Evolutionary conservation across 1,284 basidiomycete species (phyloP).

Genomic region (Apiotrichum brassicae): DNA sequence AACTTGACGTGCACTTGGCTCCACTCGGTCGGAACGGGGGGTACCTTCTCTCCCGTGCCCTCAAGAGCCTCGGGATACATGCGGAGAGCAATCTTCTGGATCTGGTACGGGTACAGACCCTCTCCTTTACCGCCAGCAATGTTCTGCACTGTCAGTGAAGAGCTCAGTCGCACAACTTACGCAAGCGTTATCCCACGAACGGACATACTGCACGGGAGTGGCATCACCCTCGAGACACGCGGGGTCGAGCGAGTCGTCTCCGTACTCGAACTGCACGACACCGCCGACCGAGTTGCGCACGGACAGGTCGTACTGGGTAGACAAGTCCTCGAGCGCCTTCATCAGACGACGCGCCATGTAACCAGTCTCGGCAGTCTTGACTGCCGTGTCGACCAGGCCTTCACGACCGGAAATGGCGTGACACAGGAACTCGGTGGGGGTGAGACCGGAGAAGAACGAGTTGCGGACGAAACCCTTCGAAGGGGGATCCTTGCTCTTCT

Average conservation of each 20-base stretch:
- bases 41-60: conserved; percentile 2
- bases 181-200: conserved; percentile 82
- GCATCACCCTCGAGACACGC: conserved; percentile 92
- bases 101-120: conserved; percentile 80
- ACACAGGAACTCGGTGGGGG: conserved; percentile 95
- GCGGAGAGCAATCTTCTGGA: conserved; percentile 64
- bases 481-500: conserved; percentile 94
- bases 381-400: conserved; percentile 97
- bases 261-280: conserved; percentile 96
- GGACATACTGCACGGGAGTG: conserved; percentile 79
- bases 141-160: conserved; percentile 45
- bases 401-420: conserved; percentile 99
- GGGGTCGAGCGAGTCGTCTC: conserved; percentile 95
- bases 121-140: conserved; percentile 57
- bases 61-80: conserved; percentile 41
- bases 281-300: conserved; percentile 93
- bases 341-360: conserved; percentile 99
- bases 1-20: conserved; percentile 65
- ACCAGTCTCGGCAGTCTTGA: conserved; percentile 98
- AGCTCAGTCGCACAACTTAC: conserved; percentile 50
- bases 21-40: conserved; percentile 38
- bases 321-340: conserved; percentile 97
- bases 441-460: conserved; percentile 91
- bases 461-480: conserved; percentile 98
- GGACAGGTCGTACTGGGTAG: conserved; percentile 94